These are phyloP conservation scores for Cyclotella baltica DNA, from an alignment of 108 stramenopile species.

Conservation along the genomic window DNA sequence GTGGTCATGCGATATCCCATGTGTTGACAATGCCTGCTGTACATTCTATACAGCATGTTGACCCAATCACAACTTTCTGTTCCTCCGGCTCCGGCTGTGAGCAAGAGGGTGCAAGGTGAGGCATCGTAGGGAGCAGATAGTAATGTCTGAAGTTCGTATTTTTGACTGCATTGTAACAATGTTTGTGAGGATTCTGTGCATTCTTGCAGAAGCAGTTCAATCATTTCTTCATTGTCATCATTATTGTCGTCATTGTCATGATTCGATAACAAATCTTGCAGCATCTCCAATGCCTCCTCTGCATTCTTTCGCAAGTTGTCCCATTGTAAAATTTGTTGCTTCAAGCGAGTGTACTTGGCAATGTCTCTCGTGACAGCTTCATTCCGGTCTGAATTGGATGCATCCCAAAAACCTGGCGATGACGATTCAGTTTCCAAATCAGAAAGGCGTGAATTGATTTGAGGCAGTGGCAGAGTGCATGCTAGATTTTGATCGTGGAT, in stretches of 20 bases:
- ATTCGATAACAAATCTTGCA: background rate
- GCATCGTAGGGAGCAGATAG: slow-evolving; percentile 81
- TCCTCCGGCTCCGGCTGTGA: slow-evolving; percentile 98
- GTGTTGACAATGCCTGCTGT: slow-evolving; percentile 67
- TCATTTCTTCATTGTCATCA: slow-evolving; percentile 48
- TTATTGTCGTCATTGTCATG: background rate
- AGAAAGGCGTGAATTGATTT: slow-evolving; percentile 20
- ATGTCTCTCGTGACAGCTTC: slow-evolving; percentile 60
- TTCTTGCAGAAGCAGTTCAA: slow-evolving; percentile 55
- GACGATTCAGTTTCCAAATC: slow-evolving; percentile 68
- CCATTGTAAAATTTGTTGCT: slow-evolving; percentile 61
- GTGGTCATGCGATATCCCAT: slow-evolving; percentile 69
- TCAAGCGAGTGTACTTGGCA: slow-evolving; percentile 46
- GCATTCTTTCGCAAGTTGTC: slow-evolving; percentile 43
- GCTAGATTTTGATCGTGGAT: slow-evolving; percentile 26
- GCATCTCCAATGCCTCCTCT: slow-evolving; percentile 4
- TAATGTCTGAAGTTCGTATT: slow-evolving; percentile 73
- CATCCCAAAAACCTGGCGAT: slow-evolving; percentile 75
- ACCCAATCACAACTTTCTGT: slow-evolving; percentile 98
- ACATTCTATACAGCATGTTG: slow-evolving; percentile 82
- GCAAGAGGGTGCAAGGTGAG: slow-evolving; percentile 76
- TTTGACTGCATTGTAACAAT: slow-evolving; percentile 59
- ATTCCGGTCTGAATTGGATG: slow-evolving; percentile 53
- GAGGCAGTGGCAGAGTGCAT: background rate
- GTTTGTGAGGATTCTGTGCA: slow-evolving; percentile 46